phyloP scores from a whole-genome alignment of 306 rosid genomes.

The Ceratonia siliqua region DNA sequence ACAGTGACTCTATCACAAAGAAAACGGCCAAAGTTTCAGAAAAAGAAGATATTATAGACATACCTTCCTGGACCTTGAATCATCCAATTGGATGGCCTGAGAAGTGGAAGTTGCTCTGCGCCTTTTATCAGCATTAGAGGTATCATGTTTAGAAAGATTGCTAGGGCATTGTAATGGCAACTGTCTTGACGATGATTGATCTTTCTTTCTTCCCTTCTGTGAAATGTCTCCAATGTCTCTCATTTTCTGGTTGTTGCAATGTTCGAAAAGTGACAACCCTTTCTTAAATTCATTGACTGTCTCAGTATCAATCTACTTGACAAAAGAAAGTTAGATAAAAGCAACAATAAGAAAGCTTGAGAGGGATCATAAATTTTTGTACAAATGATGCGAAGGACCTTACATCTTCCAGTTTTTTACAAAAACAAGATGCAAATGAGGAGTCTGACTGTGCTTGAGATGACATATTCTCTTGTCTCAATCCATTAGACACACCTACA shows the following conservation, averaged over 20 bases:
- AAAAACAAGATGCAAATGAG: slow-evolving; percentile 51
- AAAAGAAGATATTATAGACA: slow-evolving; percentile 19
- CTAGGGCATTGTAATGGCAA: slow-evolving; percentile 34
- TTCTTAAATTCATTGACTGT: slow-evolving; percentile 36
- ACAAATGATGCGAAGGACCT: slow-evolving; percentile 38
- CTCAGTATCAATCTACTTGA: slow-evolving; percentile 51
- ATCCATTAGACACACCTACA: slow-evolving; percentile 49
- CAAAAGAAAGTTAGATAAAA: slow-evolving; percentile 26
- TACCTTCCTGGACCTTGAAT: slow-evolving; percentile 61
- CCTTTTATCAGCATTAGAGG: slow-evolving; percentile 43
- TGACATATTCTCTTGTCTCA: slow-evolving; percentile 40
- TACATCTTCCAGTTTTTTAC: slow-evolving; percentile 58
- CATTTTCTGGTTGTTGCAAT: slow-evolving; percentile 38
- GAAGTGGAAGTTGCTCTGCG: slow-evolving; percentile 35
- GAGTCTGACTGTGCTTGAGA: slow-evolving; percentile 39
- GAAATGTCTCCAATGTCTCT: slow-evolving; percentile 30
- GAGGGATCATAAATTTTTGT: slow-evolving; percentile 27
- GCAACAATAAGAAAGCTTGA: slow-evolving; percentile 21
- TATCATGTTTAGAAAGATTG: slow-evolving; percentile 34
- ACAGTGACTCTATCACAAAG: slow-evolving; percentile 7
- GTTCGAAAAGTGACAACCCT: slow-evolving; percentile 50
- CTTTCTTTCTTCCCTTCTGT: slow-evolving; percentile 39
- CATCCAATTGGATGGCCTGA: slow-evolving; percentile 38
- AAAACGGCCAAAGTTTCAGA: slow-evolving; percentile 9
- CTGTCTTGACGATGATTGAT: slow-evolving; percentile 47